Percentiles rank a stretch among this genome's conserved stretches.
phyloP scores from a whole-genome alignment of 2,329 filamentous ascomycete genomes.

The Verticillium albo-atrum region DNA sequence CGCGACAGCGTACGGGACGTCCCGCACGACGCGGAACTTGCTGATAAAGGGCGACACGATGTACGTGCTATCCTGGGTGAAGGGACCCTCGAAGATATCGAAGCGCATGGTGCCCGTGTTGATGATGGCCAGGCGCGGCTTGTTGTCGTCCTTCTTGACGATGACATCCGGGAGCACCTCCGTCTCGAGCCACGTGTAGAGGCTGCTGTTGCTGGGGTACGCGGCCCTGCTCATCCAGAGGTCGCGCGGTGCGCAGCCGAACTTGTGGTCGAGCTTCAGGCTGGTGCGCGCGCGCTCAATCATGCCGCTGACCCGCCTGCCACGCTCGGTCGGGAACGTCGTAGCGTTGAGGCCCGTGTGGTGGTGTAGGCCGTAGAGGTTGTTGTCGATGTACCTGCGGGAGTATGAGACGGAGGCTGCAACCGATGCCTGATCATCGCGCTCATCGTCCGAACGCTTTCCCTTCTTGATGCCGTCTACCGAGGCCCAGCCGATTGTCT shows the following conservation, averaged over 20 bases:
- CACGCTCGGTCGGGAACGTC: conserved; percentile 72
- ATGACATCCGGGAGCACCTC: conserved; percentile 68
- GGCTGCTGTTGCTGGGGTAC: conserved; percentile 68
- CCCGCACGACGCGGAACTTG: conserved; percentile 68
- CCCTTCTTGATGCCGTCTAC: conserved; percentile 58
- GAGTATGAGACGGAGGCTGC: conserved; percentile 53
- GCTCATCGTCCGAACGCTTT: too few relatives aligned
- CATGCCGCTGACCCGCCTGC: conserved; percentile 63
- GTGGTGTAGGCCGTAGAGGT: conserved; percentile 76
- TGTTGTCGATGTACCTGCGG: conserved; percentile 90
- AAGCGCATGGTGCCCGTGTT: conserved; percentile 94
- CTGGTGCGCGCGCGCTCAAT: conserved; percentile 67
- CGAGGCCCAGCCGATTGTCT: conserved; percentile 92
- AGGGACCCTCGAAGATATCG: conserved; percentile 88
- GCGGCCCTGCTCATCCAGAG: conserved; percentile 78
- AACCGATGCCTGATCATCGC: conserved; percentile 21
- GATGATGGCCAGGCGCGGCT: conserved; percentile 66
- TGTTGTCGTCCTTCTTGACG: conserved; percentile 49
- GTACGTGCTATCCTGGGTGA: conserved; percentile 83
- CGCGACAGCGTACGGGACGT: conserved; percentile 76
- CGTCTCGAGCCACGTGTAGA: conserved; percentile 77
- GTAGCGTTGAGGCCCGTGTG: conserved; percentile 70
- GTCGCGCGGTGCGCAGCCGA: conserved; percentile 78
- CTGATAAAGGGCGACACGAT: conserved; percentile 86
- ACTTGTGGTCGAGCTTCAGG: conserved; percentile 66